Evolutionary conservation across 1,139 yeast species (phyloP).

Genomic region (Debaryomyces sp.): DNA sequence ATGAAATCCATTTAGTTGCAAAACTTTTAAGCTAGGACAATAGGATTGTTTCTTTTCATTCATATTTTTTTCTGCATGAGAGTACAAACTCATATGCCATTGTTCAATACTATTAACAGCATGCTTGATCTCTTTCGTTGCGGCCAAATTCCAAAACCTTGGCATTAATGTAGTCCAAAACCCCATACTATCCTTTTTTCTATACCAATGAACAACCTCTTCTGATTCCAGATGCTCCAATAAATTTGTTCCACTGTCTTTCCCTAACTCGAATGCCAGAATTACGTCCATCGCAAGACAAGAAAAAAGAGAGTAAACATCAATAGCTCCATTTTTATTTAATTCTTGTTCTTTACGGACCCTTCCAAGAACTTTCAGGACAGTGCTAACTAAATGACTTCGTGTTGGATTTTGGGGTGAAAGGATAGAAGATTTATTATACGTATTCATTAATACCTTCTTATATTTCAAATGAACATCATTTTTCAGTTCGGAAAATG

Average conservation of each 20-base stretch:
- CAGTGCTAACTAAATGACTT: conserved; percentile 24
- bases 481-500: conserved; percentile 58
- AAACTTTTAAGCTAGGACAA: conserved; percentile 36
- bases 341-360: conserved; percentile 17
- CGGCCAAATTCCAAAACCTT: conserved; percentile 51
- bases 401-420: conserved; percentile 32
- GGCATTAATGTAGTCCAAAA: conserved; percentile 73
- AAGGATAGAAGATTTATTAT: conserved; percentile 49
- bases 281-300: conserved; percentile 76
- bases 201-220: conserved; percentile 48
- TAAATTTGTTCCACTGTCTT: conserved; percentile 44
- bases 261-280: conserved; percentile 62
- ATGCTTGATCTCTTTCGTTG: conserved; percentile 37
- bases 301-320: conserved; percentile 63
- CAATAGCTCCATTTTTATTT: conserved; percentile 36
- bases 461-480: conserved; percentile 52
- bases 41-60: conserved; percentile 22
- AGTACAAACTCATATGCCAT: conserved; percentile 55
- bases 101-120: conserved; percentile 45
- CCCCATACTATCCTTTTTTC: conserved; percentile 63
- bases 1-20: conserved; percentile 33
- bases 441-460: conserved; percentile 48
- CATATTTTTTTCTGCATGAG: conserved; percentile 29
- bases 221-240: conserved; percentile 33
- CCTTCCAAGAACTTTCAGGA: conserved; percentile 14